Conservation (phyloP, 768 basidiomycete genomes). For the Podaxis mareebaensis region DNA sequence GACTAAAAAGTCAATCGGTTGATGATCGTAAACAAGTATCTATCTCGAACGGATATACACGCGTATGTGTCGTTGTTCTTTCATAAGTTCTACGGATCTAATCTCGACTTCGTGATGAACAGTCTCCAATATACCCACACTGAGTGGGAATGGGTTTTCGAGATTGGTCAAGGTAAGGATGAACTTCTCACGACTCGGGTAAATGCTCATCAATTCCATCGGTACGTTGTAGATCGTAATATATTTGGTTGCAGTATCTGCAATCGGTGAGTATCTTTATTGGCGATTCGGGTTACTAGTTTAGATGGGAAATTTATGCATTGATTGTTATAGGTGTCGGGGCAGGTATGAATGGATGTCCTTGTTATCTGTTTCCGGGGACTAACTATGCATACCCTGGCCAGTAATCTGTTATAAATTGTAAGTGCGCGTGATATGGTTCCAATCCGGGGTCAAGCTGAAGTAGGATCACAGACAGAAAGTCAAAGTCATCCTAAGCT, state of each 20-base stretch:
- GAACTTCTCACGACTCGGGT: neutral
- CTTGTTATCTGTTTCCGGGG: too few relatives aligned
- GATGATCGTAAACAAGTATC: neutral
- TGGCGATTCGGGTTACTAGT: too few relatives aligned
- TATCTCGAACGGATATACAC: constrained; percentile 7
- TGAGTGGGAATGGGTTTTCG: neutral
- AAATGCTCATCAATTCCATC: neutral
- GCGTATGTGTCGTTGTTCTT: neutral
- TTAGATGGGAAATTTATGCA: neutral
- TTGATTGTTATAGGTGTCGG: neutral
- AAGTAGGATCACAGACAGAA: neutral
- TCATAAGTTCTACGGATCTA: neutral
- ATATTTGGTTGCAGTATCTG: neutral
- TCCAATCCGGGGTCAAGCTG: neutral
- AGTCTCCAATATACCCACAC: neutral
- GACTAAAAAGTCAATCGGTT: neutral
- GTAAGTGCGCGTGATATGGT: neutral
- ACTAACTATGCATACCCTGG: neutral
- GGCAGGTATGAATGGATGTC: neutral
- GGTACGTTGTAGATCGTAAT: neutral
- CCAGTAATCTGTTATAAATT: constrained; percentile 6
- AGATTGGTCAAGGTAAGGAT: neutral
- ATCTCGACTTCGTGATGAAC: neutral
- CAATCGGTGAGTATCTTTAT: constrained; percentile 6
- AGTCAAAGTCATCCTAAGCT: neutral